These are phyloP conservation scores for Pulveroboletus ravenelii DNA, from an alignment of 768 basidiomycete genomes.

Conservation along the genomic window DNA sequence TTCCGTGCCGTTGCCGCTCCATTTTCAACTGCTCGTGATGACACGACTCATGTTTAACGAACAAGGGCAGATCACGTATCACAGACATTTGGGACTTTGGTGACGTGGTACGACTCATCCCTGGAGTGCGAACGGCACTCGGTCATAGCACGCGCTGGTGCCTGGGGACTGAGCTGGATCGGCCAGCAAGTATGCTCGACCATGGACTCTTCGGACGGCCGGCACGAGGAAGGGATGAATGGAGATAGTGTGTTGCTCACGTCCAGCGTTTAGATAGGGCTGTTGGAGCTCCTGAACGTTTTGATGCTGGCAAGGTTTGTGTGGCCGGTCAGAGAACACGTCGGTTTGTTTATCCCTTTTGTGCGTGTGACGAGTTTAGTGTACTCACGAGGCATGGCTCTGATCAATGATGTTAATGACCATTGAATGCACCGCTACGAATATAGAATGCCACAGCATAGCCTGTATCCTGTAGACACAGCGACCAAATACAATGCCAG, in stretches of 20 bases:
- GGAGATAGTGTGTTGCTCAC: conserved; percentile 13
- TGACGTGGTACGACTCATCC: conserved; percentile 69
- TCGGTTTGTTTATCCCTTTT: background rate
- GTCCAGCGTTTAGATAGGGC: conserved; percentile 10
- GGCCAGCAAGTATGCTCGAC: conserved; percentile 14
- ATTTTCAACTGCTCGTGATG: conserved; percentile 65
- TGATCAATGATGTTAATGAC: background rate
- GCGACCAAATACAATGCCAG: no score
- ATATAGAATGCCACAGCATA: no score
- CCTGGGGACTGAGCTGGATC: conserved; percentile 48
- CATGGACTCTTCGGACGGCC: background rate
- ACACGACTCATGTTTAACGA: conserved; percentile 78
- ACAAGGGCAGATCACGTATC: conserved; percentile 72
- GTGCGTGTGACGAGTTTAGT: conserved; percentile 11
- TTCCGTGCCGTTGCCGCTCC: conserved; percentile 63
- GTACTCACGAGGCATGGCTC: background rate
- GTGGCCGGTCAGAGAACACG: background rate
- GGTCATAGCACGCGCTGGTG: conserved; percentile 60
- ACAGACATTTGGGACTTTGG: conserved; percentile 79
- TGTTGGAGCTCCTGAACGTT: background rate
- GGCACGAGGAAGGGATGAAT: background rate
- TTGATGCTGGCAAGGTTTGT: background rate
- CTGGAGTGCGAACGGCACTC: conserved; percentile 60
- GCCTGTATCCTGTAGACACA: no score
- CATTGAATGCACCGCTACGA: background rate